A percentile compares a stretch with the other conserved stretches of the same genome.
Evolutionary conservation across 257 asterid species (phyloP).

Genomic region (Nemophila menziesii): DNA sequence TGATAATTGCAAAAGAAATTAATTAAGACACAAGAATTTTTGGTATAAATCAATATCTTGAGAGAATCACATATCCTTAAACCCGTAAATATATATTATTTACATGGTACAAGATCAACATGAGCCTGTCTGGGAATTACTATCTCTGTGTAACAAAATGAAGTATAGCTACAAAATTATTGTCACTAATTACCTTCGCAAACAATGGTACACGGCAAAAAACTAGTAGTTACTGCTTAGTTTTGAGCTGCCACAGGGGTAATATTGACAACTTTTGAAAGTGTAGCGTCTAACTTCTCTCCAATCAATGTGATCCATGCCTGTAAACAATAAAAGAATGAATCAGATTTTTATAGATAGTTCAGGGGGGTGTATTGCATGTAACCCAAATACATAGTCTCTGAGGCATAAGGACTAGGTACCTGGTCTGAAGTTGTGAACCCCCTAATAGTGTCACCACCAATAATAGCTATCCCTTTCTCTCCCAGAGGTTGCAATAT

Average conservation of each 20-base stretch:
- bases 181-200: too few relatives aligned
- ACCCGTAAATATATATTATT: too few relatives aligned
- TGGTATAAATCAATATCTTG: background rate
- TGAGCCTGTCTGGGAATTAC: too few relatives aligned
- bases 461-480: slow-evolving; percentile 68
- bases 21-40: background rate
- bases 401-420: slow-evolving; percentile 1
- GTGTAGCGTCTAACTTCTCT: slow-evolving; percentile 73
- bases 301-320: slow-evolving; percentile 88
- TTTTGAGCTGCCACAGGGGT: slow-evolving; percentile 5
- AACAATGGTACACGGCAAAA: too few relatives aligned
- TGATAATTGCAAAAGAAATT: too few relatives aligned
- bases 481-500: slow-evolving; percentile 91
- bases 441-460: slow-evolving; percentile 89
- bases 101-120: too few relatives aligned
- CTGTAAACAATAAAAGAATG: slow-evolving; percentile 24
- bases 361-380: background rate
- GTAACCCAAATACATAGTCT: background rate
- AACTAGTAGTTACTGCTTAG: background rate
- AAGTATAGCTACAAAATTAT: too few relatives aligned
- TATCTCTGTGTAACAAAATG: too few relatives aligned
- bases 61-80: background rate
- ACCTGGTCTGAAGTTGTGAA: slow-evolving; percentile 90
- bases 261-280: slow-evolving; percentile 33
- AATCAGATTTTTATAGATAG: background rate